phyloP scores from a whole-genome alignment of 768 basidiomycete genomes.

The Amyloporia xantha region DNA sequence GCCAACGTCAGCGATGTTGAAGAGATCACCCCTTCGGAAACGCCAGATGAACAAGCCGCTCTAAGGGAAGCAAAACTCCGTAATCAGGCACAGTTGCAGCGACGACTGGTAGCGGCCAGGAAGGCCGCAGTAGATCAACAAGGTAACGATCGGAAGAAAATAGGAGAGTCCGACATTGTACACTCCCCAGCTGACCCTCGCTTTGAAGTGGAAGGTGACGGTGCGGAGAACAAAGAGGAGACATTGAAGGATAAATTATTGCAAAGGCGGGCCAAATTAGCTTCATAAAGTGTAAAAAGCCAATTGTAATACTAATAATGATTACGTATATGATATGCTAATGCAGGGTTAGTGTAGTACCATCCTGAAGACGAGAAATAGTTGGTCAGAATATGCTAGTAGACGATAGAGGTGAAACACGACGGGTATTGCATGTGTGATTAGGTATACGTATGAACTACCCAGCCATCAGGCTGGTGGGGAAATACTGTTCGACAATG shows the following conservation, averaged over 20 bases:
- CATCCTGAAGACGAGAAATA: not conserved
- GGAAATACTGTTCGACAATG: not conserved
- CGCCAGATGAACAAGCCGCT: constrained; percentile 9
- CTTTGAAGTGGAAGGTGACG: constrained; percentile 1
- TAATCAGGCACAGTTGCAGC: constrained; percentile 40
- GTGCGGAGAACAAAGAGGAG: constrained; percentile 9
- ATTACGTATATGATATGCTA: too few relatives aligned
- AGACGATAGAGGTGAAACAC: too few relatives aligned
- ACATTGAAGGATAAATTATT: constrained; percentile 9
- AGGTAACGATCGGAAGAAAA: too few relatives aligned
- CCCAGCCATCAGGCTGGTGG: too few relatives aligned
- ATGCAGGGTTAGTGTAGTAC: too few relatives aligned
- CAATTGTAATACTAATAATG: not conserved
- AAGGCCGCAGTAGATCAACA: constrained; percentile 10
- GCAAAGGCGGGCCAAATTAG: constrained; percentile 3
- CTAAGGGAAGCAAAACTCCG: constrained; percentile 40
- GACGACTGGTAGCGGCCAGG: constrained; percentile 42
- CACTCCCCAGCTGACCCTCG: too few relatives aligned
- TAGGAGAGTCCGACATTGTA: too few relatives aligned
- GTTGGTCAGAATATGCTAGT: too few relatives aligned
- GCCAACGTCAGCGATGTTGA: constrained; percentile 3
- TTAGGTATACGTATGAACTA: not conserved
- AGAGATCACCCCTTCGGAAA: not conserved
- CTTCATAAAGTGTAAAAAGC: not conserved
- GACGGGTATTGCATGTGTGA: not conserved